Conservation (phyloP, 805 yeast species). For the Zygoascus flipseniorum region DNA sequence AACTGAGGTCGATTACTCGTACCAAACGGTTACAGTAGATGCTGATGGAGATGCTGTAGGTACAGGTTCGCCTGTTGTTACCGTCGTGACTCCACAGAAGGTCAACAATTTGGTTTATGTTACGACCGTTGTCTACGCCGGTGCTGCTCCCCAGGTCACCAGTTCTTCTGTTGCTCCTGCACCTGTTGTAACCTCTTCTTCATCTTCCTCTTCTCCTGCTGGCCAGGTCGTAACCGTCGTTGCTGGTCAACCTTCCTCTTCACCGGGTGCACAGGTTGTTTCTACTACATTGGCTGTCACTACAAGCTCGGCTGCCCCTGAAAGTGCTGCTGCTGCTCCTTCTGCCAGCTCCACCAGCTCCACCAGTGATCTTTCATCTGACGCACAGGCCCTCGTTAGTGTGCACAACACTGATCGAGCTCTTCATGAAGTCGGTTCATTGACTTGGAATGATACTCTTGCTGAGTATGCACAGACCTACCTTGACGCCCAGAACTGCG, state of each 20-base stretch:
- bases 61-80: slow-evolving; percentile 6
- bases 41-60: slow-evolving; percentile 5
- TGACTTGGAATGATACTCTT: slow-evolving; percentile 49
- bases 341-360: slow-evolving; percentile 2
- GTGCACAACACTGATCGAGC: slow-evolving; percentile 24
- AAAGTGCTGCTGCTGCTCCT: slow-evolving; percentile 8
- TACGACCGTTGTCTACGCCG: not conserved
- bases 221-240: no score
- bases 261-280: slow-evolving; percentile 2
- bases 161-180: slow-evolving; percentile 1
- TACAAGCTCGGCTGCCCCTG: slow-evolving; percentile 9
- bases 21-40: slow-evolving; percentile 5
- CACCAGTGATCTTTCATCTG: slow-evolving; percentile 6
- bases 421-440: slow-evolving; percentile 24
- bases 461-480: slow-evolving; percentile 54
- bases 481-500: slow-evolving; percentile 32
- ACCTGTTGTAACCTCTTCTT: not conserved
- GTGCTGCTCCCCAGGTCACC: slow-evolving; percentile 7
- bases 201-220: not conserved
- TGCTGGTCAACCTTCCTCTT: slow-evolving; percentile 3
- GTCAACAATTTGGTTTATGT: slow-evolving; percentile 2
- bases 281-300: slow-evolving; percentile 6
- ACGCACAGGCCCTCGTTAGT: slow-evolving; percentile 11
- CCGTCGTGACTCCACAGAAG: not conserved
- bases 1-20: slow-evolving; percentile 9